Conservation (phyloP, 495 filamentous ascomycete species). For the Penicillium nucicola region DNA sequence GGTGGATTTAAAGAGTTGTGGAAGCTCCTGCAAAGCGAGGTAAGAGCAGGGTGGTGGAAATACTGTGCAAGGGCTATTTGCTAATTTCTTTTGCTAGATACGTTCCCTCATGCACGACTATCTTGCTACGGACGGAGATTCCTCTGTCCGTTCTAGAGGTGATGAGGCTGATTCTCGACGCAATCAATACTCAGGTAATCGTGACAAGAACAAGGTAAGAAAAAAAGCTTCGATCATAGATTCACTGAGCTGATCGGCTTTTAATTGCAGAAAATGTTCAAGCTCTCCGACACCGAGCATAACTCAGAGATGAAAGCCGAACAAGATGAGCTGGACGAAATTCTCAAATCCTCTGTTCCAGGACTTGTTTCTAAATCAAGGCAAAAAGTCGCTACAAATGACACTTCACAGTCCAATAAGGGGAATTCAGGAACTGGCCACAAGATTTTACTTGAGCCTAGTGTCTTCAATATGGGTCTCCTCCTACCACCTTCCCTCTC, state of each 20-base stretch:
- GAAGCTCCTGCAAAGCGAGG: slow-evolving; percentile 83
- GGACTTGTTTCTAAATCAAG: slow-evolving; percentile 83
- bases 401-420: slow-evolving; percentile 36
- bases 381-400: slow-evolving; percentile 29
- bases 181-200: slow-evolving; percentile 55
- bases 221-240: neutral
- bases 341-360: slow-evolving; percentile 86
- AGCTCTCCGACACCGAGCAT: slow-evolving; percentile 76
- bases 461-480: slow-evolving; percentile 95
- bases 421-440: slow-evolving; percentile 64
- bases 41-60: slow-evolving; percentile 18
- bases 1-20: slow-evolving; percentile 89
- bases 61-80: neutral
- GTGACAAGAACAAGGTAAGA: slow-evolving; percentile 66
- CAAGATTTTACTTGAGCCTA: slow-evolving; percentile 90
- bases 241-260: slow-evolving; percentile 6
- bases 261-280: slow-evolving; percentile 70
- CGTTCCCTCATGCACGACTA: slow-evolving; percentile 94
- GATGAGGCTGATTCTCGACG: slow-evolving; percentile 49
- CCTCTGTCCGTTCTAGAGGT: slow-evolving; percentile 44
- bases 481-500: slow-evolving; percentile 89
- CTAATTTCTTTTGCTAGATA: slow-evolving; percentile 47
- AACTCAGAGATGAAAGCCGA: slow-evolving; percentile 74
- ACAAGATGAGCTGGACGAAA: slow-evolving; percentile 84
- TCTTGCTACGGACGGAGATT: slow-evolving; percentile 85